Evolutionary conservation across 306 rosid species (phyloP).

Genomic region (Prunus persica): Prunus_persica_NCBIv2 NC_034016.1:1045001-1045500

Average conservation of each 20-base stretch:
- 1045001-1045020: background rate
- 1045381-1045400: background rate
- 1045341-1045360: background rate
- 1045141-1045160: slow-evolving; percentile 7
- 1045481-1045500: slow-evolving; percentile 73
- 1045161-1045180: slow-evolving; percentile 15
- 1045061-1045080: background rate
- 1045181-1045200: slow-evolving; percentile 77
- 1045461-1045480: slow-evolving; percentile 22
- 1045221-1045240: slow-evolving; percentile 70
- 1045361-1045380: background rate
- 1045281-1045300: slow-evolving; percentile 95
- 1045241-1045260: slow-evolving; percentile 74
- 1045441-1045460: background rate
- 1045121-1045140: slow-evolving; percentile 3
- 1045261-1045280: slow-evolving; percentile 87
- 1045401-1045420: background rate
- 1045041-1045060: background rate
- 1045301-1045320: slow-evolving; percentile 1
- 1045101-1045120: background rate
- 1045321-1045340: background rate
- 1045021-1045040: background rate
- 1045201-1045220: slow-evolving; percentile 89
- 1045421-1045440: background rate
- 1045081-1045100: background rate